These are phyloP conservation scores for Fusarium sp. DNA, from an alignment of 2,329 filamentous ascomycete species.

Conservation along the genomic window DNA sequence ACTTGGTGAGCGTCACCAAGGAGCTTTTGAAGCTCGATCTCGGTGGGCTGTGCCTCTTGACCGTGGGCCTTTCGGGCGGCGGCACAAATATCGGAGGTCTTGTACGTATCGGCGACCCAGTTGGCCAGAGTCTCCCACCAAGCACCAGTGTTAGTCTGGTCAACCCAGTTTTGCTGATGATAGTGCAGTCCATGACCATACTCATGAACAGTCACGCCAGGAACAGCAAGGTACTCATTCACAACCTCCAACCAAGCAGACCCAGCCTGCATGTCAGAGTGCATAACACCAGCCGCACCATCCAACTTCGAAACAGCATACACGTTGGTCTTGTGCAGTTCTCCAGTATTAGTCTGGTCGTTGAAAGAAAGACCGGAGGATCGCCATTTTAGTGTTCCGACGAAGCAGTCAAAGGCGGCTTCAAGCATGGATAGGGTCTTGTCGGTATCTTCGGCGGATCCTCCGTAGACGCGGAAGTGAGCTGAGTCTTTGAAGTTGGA, in stretches of 20 bases:
- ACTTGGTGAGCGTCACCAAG: conserved; percentile 60
- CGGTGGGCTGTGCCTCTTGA: conserved; percentile 50
- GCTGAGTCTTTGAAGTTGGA: conserved; percentile 49
- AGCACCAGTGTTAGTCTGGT: conserved; percentile 58
- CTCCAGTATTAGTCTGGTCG: conserved; percentile 47
- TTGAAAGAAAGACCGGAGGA: conserved; percentile 54
- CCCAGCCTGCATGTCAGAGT: conserved; percentile 54
- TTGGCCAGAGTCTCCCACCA: conserved; percentile 65
- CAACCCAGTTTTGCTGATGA: conserved; percentile 56
- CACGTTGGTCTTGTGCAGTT: conserved; percentile 60
- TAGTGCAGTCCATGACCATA: conserved; percentile 62
- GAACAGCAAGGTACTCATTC: conserved; percentile 51
- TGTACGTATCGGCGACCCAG: conserved; percentile 61
- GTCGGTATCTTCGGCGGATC: conserved; percentile 34
- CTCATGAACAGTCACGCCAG: conserved; percentile 60
- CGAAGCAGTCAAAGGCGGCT: conserved; percentile 57
- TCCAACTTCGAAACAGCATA: conserved; percentile 54
- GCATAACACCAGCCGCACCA: conserved; percentile 57
- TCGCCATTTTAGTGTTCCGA: conserved; percentile 52
- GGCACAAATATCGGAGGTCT: conserved; percentile 58
- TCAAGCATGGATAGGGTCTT: conserved; percentile 56
- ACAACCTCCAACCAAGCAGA: conserved; percentile 58
- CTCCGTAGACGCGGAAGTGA: conserved; percentile 56
- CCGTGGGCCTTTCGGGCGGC: conserved; percentile 51
- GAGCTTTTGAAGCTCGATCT: conserved; percentile 58